Conservation (phyloP, 1,284 basidiomycete genomes). For the Uromyces viciae-fabae region DNA sequence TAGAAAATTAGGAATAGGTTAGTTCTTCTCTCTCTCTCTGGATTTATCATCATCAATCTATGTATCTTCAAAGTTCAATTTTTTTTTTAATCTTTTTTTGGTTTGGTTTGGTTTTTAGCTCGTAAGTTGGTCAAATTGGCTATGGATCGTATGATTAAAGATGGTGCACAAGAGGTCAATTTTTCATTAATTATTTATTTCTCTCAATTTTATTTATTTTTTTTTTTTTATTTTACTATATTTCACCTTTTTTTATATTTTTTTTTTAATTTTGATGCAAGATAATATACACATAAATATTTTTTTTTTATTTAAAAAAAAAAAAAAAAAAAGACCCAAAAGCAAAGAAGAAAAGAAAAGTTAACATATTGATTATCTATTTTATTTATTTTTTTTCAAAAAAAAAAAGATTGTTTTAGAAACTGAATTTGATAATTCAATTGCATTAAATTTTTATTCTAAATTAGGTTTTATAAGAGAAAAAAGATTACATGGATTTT, state of each 20-base stretch:
- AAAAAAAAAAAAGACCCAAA: conserved; percentile 34
- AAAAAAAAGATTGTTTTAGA: conserved; percentile 79
- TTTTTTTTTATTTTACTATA: no score
- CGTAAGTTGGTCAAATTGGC: conserved; percentile 72
- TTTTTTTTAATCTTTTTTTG: neutral
- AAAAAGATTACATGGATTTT: conserved; percentile 90
- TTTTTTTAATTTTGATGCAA: no score
- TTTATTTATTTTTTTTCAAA: conserved; percentile 19
- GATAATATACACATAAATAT: no score
- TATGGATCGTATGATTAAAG: conserved; percentile 71
- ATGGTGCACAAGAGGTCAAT: conserved; percentile 77
- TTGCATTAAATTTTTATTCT: conserved; percentile 82
- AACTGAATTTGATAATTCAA: conserved; percentile 88
- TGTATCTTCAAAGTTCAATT: neutral
- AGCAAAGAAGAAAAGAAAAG: no score
- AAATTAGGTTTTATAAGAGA: conserved; percentile 90
- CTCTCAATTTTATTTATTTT: no score
- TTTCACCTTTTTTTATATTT: no score
- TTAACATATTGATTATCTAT: no score
- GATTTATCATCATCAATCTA: conserved; percentile 29
- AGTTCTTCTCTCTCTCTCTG: no score
- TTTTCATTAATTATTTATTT: no score
- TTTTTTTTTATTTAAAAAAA: no score
- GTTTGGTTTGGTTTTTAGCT: conserved; percentile 59
- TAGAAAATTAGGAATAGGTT: conserved; percentile 85